Conservation (phyloP, 208 protist genomes). For the Sergeia podlipaevii region DNA sequence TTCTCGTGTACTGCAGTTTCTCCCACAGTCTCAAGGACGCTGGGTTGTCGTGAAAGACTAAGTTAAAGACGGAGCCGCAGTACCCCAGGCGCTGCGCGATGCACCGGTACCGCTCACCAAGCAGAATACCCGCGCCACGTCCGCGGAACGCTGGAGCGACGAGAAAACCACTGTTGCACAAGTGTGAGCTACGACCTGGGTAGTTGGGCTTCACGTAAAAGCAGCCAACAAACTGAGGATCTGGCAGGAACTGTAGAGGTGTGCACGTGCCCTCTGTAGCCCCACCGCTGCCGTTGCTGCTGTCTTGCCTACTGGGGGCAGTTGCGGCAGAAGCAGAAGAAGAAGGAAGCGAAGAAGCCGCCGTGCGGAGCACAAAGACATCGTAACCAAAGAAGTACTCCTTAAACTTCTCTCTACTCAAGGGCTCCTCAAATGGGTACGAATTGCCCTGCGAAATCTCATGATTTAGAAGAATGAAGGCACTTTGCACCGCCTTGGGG, state of each 20-base stretch:
- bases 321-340: neutral
- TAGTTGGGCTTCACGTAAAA: constrained; percentile 33
- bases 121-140: constrained; percentile 7
- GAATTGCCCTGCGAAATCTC: constrained; percentile 11
- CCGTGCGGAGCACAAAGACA: constrained; percentile 11
- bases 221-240: constrained; percentile 5
- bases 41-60: constrained; percentile 22
- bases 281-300: no score
- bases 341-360: neutral
- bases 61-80: constrained; percentile 18
- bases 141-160: constrained; percentile 2
- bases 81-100: constrained; percentile 16
- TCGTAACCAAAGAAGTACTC: constrained; percentile 22
- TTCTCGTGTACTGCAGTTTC: constrained; percentile 4
- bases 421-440: constrained; percentile 19
- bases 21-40: constrained; percentile 12
- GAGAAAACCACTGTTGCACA: constrained; percentile 29
- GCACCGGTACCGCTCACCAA: constrained; percentile 10
- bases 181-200: constrained; percentile 16
- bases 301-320: neutral
- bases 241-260: no score
- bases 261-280: no score
- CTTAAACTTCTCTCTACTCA: constrained; percentile 7
- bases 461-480: constrained; percentile 9
- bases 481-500: neutral